Conservation (phyloP, 2,329 filamentous ascomycete genomes). For the Neonectria sp. region DNA sequence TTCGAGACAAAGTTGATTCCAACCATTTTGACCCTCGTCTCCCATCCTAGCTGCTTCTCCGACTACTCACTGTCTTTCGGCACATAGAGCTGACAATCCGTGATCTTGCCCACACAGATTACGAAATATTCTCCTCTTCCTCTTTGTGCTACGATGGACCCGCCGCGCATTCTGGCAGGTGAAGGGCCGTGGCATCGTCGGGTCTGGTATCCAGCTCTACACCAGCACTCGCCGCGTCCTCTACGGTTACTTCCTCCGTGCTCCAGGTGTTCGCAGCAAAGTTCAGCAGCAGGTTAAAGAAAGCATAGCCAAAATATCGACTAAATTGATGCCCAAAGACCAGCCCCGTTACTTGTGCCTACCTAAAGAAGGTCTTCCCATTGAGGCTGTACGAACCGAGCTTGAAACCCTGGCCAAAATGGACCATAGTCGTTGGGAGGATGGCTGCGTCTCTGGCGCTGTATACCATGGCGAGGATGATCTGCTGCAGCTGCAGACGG, state of each 20-base stretch:
- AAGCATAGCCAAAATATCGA: constrained; percentile 84
- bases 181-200: constrained; percentile 89
- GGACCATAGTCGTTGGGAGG: constrained; percentile 97
- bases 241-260: constrained; percentile 88
- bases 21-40: background rate
- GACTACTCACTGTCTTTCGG: background rate
- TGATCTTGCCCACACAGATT: constrained; percentile 69
- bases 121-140: constrained; percentile 88
- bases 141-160: constrained; percentile 88
- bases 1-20: no score
- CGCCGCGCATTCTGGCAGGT: constrained; percentile 87
- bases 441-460: constrained; percentile 92
- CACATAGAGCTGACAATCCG: constrained; percentile 9
- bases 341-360: constrained; percentile 82
- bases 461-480: constrained; percentile 95
- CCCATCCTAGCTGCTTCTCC: background rate
- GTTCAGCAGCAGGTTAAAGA: constrained; percentile 89
- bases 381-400: constrained; percentile 85
- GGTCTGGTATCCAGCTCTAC: constrained; percentile 83
- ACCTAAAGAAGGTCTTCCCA: constrained; percentile 86
- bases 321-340: constrained; percentile 84
- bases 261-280: constrained; percentile 88
- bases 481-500: constrained; percentile 86
- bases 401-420: constrained; percentile 84
- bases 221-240: constrained; percentile 77